Evolutionary conservation across 192 early-diverging fungal genomes (phyloP), one percentile per base, ranked within the genome.

Genomic region (Backusella parvicylindrica): DNA sequence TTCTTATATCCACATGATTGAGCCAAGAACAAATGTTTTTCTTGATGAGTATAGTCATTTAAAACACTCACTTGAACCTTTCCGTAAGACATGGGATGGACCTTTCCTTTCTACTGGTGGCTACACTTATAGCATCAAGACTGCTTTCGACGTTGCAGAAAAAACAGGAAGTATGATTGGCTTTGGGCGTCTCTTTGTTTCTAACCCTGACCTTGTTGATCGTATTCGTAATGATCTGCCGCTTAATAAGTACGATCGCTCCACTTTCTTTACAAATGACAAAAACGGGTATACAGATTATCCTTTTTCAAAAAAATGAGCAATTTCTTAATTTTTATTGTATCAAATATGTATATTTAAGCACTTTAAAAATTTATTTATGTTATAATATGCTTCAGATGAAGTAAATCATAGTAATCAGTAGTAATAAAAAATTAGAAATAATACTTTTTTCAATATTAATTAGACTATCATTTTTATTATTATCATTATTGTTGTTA

Each of bases 1-100:
- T 8, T 81, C 81, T n/a, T 83, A 83, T 56, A 26, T 83, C 7
- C 81, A 80, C 47, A 75, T 83, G n/a, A 56, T 78, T 13, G 82
- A 83, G 70, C n/a, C 32, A 21, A 69, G 81, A 18, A 32, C 63
- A 15, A 67, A 76, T 35, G 26, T 63, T 28, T 89, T 95, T 70
- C 94, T 93, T 36, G n/a, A 36, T 1, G 33, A 32, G 16, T 35
- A 32, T n/a, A 35, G 21, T 36, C 33, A 36, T 13, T 35, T 37
- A 26, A 37, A 32, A 18, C 21, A 68, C 3, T 47, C 33, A 1
- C 30, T 81, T 33, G 64, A 64, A 37, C 70, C 66, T 60, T 80
- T 71, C 71, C 69, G 70, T 9, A 49, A 67, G 12, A 31, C 66
- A 31, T 75, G 80, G 80, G 37, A 75, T n/a, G 73, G 70, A 1